Base-by-base conservation (phyloP, 805 yeast species). In the Teunomyces funiuensis region DNA sequence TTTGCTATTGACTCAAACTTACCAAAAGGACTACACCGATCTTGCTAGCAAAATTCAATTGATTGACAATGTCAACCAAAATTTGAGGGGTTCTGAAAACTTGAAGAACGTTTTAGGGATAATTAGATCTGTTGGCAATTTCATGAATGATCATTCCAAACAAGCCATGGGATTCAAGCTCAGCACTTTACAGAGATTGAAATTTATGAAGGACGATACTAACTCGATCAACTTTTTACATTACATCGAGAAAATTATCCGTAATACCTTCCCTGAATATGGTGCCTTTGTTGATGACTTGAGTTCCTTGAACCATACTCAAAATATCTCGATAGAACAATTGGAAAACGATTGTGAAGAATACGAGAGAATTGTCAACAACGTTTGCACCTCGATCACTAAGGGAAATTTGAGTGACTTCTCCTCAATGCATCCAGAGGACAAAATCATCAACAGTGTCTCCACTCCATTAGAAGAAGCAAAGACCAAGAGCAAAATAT, bases 111-210 rank as follows among this genome's bases (percentile, higher is more conserved):
- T 93, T 11, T 76, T 95, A 55, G 89, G 87, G 42, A 80, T 93
- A 36, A 91, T 93, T 46, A 70, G 90, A 48, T 83, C 90, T 3
- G 93, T 93, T 38, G 99, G 99, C 44, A 93, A 93, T 61, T 91
- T 83, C 60, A 93, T 93, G 99, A 93, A 95, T 60, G 96, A 89
- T 54, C 71, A 80, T n/a, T 73, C 88, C 2, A 90, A 89, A 53
- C 96, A 89, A 60, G 98, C 97, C 1, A 76, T 79, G 50, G 99
- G 99, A 3, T 95, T 95, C 73, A 85, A 85, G 54, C 69, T 93
- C 45, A 83, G 87, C 33, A 87, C 97, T n/a, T 72, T 93, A 40
- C 97, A 89, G 55, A 71, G 98, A 51, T 73, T 93, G 44, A 87
- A 85, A 23, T 89, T 95, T 51, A 83, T 95, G 65, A 93, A 93